Percentiles rank a stretch among this genome's conserved stretches.
Conservation (phyloP, 345 rosid genomes). For the Tarenaya hassleriana region DNA sequence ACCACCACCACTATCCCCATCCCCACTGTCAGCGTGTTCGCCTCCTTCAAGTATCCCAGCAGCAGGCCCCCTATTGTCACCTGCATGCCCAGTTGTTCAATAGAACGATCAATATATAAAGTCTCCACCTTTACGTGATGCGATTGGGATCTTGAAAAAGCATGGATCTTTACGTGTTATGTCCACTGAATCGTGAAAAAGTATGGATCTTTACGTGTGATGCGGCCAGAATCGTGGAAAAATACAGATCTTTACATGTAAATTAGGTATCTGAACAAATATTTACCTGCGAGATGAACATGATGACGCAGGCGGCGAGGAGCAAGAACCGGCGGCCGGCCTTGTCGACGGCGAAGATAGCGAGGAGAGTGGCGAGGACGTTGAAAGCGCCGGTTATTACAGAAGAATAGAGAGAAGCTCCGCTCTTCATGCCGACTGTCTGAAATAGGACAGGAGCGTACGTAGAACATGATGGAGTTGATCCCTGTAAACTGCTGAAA, state of each 20-base stretch:
- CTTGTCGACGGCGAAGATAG: constrained; percentile 60
- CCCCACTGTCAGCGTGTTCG: constrained; percentile 19
- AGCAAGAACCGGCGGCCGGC: constrained; percentile 68
- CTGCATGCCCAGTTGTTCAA: too few species aligned
- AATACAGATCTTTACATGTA: background rate
- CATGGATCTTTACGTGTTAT: background rate
- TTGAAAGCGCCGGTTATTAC: constrained; percentile 66
- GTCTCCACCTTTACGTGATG: too few species aligned
- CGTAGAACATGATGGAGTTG: constrained; percentile 69
- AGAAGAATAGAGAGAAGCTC: constrained; percentile 56
- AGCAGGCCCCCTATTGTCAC: constrained; percentile 37
- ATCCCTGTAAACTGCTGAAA: constrained; percentile 82
- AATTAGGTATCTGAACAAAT: background rate
- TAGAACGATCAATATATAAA: too few species aligned
- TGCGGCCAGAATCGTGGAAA: too few species aligned
- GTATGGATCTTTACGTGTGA: background rate
- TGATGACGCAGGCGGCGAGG: constrained; percentile 52
- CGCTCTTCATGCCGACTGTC: constrained; percentile 66
- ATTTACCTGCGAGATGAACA: constrained; percentile 66
- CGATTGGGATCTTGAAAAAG: too few species aligned
- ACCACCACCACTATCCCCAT: constrained; percentile 32
- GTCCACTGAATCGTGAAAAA: background rate
- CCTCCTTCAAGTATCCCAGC: constrained; percentile 17
- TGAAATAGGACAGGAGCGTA: constrained; percentile 72
- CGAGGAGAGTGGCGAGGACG: constrained; percentile 50